Conservation (phyloP, 768 basidiomycete species). For the Tylopilus sp. region DNA sequence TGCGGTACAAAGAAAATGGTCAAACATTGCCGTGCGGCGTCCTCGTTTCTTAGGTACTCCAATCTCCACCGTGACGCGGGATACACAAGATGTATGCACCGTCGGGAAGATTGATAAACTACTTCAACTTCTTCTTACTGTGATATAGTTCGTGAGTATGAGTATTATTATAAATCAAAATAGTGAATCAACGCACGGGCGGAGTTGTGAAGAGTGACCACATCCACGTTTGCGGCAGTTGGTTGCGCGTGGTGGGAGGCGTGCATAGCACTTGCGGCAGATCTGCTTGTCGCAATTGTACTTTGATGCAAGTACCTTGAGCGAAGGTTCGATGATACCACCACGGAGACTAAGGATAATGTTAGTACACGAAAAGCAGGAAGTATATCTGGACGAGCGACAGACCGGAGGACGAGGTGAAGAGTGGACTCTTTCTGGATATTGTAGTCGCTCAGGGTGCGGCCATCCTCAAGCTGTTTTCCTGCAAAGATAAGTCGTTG, state of each 20-base stretch:
- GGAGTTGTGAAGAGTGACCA: conserved; percentile 87
- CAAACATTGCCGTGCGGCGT: background rate
- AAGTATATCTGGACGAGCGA: background rate
- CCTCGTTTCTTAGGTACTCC: conserved; percentile 7
- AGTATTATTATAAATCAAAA: too few species aligned
- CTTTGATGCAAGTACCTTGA: conserved; percentile 95
- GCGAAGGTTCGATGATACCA: conserved; percentile 98
- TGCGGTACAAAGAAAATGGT: conserved; percentile 21
- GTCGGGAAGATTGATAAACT: conserved; percentile 34
- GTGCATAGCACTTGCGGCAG: conserved; percentile 99
- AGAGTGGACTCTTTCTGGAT: conserved; percentile 98
- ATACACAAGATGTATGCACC: conserved; percentile 1
- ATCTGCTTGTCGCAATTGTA: conserved; percentile 99
- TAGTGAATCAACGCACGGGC: conserved; percentile 59
- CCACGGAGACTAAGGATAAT: conserved; percentile 31
- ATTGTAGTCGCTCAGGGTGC: conserved; percentile 95
- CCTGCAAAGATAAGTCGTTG: conserved; percentile 61
- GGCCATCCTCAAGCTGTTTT: conserved; percentile 98
- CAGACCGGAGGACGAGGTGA: conserved; percentile 92
- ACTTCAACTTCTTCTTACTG: conserved; percentile 97
- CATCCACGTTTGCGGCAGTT: conserved; percentile 97
- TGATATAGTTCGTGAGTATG: background rate
- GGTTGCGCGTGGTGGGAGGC: conserved; percentile 97
- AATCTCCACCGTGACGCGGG: too few species aligned
- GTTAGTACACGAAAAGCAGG: background rate